Conservation (phyloP, 305 asterid species). For the Lippia alba region DNA sequence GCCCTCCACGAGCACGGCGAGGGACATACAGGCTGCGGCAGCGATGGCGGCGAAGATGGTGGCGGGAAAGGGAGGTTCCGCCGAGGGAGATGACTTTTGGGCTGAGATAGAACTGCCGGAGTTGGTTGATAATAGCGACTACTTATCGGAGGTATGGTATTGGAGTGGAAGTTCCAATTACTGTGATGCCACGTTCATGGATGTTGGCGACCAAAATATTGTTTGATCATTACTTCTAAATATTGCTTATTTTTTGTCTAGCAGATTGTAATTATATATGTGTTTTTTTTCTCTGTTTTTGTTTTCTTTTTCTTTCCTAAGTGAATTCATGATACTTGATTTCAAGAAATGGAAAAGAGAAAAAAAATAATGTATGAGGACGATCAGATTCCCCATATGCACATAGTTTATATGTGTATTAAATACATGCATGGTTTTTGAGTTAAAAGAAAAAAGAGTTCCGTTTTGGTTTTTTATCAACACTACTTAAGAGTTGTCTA, state of each 20-base stretch:
- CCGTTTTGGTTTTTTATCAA: no score
- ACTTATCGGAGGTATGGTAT: constrained; percentile 43
- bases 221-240: constrained; percentile 1
- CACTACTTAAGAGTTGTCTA: no score
- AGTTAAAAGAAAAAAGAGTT: no score
- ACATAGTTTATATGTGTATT: no score
- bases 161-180: constrained; percentile 21
- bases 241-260: constrained; percentile 1
- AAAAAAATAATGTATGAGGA: not conserved
- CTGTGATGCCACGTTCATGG: constrained; percentile 29
- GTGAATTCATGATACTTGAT: not conserved
- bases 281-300: no score
- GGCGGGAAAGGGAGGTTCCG: constrained; percentile 21
- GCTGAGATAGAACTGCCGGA: constrained; percentile 60
- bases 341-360: not conserved
- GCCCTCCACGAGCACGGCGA: constrained; percentile 45
- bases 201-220: constrained; percentile 12
- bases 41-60: constrained; percentile 54
- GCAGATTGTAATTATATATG: not conserved
- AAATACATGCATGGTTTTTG: no score
- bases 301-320: no score
- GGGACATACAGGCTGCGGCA: constrained; percentile 68
- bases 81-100: constrained; percentile 57
- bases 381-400: no score
- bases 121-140: constrained; percentile 34